Evolutionary conservation across 2,329 filamentous ascomycete genomes (phyloP).

Genomic region (Xylariaceae sp.): DNA sequence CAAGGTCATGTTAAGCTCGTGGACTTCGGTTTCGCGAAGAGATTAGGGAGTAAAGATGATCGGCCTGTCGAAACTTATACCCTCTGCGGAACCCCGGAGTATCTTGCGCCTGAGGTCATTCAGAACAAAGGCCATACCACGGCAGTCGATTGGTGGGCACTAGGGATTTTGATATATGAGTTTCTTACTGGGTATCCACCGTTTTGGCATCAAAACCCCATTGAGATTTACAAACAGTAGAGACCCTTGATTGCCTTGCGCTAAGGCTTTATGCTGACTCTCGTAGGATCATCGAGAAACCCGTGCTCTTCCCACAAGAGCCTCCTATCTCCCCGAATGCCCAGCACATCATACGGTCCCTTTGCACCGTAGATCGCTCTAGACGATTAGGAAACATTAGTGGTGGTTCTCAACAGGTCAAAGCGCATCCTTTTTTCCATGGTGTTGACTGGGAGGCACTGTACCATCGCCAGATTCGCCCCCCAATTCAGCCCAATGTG

Average conservation of each 20-base stretch:
- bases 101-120: conserved; percentile 84
- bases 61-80: conserved; percentile 75
- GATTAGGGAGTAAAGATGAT: conserved; percentile 63
- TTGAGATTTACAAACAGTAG: conserved; percentile 83
- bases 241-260: conserved; percentile 34
- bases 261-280: conserved; percentile 25
- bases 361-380: conserved; percentile 81
- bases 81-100: conserved; percentile 82
- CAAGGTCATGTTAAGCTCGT: conserved; percentile 83
- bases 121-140: conserved; percentile 78
- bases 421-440: conserved; percentile 76
- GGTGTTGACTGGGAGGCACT: conserved; percentile 77
- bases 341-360: conserved; percentile 74
- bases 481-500: conserved; percentile 78
- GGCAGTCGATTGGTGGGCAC: conserved; percentile 86
- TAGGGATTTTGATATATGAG: conserved; percentile 84
- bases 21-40: conserved; percentile 86
- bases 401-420: conserved; percentile 74
- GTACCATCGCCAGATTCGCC: conserved; percentile 65
- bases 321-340: conserved; percentile 69
- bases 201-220: conserved; percentile 86
- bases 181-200: conserved; percentile 85
- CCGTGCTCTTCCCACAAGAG: conserved; percentile 74
- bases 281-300: conserved; percentile 76
- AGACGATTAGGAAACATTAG: conserved; percentile 79